Evolutionary conservation across 228 moss, liverwort and hornwort species (phyloP).

Genomic region (Sphagnum fallax): DNA sequence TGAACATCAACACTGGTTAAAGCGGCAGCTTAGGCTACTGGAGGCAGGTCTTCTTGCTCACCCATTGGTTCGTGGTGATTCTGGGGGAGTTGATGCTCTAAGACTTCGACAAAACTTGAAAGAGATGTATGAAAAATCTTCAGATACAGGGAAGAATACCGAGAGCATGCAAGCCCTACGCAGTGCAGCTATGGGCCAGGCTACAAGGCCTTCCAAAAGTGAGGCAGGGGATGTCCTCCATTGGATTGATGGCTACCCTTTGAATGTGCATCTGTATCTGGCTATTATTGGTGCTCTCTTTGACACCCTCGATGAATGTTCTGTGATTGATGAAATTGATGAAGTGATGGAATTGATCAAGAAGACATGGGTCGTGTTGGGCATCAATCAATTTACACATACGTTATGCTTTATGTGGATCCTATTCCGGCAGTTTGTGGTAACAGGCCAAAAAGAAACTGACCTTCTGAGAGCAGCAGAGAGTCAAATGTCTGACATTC

Average conservation of each 20-base stretch:
- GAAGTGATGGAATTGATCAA: slow-evolving; percentile 75
- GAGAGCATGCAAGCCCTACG: slow-evolving; percentile 76
- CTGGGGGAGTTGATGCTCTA: slow-evolving; percentile 45
- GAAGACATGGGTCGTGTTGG: slow-evolving; percentile 79
- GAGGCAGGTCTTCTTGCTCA: slow-evolving; percentile 81
- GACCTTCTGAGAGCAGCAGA: slow-evolving; percentile 60
- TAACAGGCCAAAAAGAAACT: slow-evolving; percentile 53
- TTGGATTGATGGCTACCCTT: slow-evolving; percentile 86
- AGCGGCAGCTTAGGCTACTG: slow-evolving; percentile 70
- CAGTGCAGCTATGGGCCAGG: slow-evolving; percentile 69
- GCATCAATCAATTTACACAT: slow-evolving; percentile 60
- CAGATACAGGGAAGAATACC: slow-evolving; percentile 66
- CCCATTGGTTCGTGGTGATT: slow-evolving; percentile 47
- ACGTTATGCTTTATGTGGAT: slow-evolving; percentile 88
- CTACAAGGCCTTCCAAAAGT: slow-evolving; percentile 45
- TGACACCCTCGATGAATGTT: slow-evolving; percentile 60
- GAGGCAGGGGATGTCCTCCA: slow-evolving; percentile 55
- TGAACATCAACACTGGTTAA: slow-evolving; percentile 70
- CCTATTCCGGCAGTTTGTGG: slow-evolving; percentile 69
- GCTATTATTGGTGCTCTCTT: slow-evolving; percentile 54
- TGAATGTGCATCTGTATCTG: slow-evolving; percentile 69
- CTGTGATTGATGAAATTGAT: slow-evolving; percentile 69
- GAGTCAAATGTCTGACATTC: slow-evolving; percentile 62
- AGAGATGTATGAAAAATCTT: slow-evolving; percentile 53
- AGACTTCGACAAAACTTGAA: slow-evolving; percentile 65